A percentile compares a stretch with the other conserved stretches of the same genome.
These are phyloP conservation scores for Aspergillus versicolor DNA, from an alignment of 2,329 filamentous ascomycete species.

Conservation along the genomic window DNA sequence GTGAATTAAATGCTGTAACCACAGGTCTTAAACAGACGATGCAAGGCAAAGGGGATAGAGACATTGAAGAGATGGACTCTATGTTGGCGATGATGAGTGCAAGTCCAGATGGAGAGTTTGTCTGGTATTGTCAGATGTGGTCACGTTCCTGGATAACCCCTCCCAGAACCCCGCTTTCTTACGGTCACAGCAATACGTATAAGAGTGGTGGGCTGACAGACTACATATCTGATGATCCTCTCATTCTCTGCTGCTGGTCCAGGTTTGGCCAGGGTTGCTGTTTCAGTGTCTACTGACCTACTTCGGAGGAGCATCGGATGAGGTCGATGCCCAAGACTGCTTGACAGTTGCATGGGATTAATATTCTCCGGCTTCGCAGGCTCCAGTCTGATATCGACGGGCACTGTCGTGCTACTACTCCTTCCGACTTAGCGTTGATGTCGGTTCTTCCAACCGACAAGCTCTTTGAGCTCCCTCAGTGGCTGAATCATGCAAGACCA, in stretches of 20 bases:
- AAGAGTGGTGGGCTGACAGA: not conserved
- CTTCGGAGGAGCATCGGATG: not conserved
- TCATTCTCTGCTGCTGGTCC: not conserved
- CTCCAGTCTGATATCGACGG: not conserved
- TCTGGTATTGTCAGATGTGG: constrained; percentile 8
- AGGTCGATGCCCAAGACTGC: not conserved
- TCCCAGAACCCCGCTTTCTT: constrained; percentile 13
- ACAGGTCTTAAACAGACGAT: constrained; percentile 1
- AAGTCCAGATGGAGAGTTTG: not conserved
- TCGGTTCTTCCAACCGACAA: constrained; percentile 2
- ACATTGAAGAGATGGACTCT: constrained; percentile 4
- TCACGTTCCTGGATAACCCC: constrained; percentile 14
- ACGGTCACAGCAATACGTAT: not conserved
- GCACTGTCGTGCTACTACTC: not conserved
- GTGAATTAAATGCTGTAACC: constrained; percentile 17
- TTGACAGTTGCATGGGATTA: not conserved
- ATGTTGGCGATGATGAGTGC: not conserved
- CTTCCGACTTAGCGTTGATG: not conserved
- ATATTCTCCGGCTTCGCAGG: not conserved
- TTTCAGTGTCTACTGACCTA: not conserved
- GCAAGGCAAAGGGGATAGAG: not conserved
- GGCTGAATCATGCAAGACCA: constrained; percentile 3
- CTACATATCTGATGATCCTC: not conserved
- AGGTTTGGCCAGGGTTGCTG: not conserved
- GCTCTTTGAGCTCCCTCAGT: not conserved